phyloP scores from a whole-genome alignment of 208 protist species.

The Wallacemonas rigidus region DNA sequence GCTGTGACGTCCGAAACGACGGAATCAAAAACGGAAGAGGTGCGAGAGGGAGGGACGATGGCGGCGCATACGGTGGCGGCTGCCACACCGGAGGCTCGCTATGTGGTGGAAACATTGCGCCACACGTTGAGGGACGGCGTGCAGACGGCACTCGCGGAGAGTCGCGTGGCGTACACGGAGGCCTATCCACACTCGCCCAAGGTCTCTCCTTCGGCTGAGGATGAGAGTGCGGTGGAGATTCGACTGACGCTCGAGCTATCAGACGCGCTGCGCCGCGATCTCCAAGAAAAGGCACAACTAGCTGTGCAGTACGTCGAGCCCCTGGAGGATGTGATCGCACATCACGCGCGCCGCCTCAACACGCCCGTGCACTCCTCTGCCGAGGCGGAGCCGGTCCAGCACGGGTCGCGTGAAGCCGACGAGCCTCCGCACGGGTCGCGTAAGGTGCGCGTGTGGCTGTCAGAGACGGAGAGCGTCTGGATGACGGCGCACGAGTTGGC shows the following conservation, averaged over 20 bases:
- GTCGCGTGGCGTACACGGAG: conserved; percentile 10
- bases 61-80: conserved; percentile 6
- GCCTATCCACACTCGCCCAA: not conserved
- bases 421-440: not conserved
- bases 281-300: conserved; percentile 73
- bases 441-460: conserved; percentile 58
- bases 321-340: conserved; percentile 48
- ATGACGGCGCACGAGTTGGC: conserved; percentile 52
- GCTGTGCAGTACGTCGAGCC: conserved; percentile 65
- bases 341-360: conserved; percentile 45
- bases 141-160: conserved; percentile 42
- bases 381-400: conserved; percentile 2
- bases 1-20: too few relatives aligned
- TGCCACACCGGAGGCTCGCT: conserved; percentile 27
- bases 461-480: conserved; percentile 49
- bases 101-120: conserved; percentile 68
- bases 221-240: conserved; percentile 33
- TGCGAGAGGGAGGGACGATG: not conserved
- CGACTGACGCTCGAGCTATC: conserved; percentile 54
- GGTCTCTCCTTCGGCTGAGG: not conserved
- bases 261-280: conserved; percentile 44
- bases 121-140: conserved; percentile 48
- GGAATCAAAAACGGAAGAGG: not conserved
- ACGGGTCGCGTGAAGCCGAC: not conserved
- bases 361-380: conserved; percentile 16